A percentile compares a stretch with the other conserved stretches of the same genome.
Conservation (phyloP, 2,329 filamentous ascomycete species). For the Mycocentrospora acerina region DNA sequence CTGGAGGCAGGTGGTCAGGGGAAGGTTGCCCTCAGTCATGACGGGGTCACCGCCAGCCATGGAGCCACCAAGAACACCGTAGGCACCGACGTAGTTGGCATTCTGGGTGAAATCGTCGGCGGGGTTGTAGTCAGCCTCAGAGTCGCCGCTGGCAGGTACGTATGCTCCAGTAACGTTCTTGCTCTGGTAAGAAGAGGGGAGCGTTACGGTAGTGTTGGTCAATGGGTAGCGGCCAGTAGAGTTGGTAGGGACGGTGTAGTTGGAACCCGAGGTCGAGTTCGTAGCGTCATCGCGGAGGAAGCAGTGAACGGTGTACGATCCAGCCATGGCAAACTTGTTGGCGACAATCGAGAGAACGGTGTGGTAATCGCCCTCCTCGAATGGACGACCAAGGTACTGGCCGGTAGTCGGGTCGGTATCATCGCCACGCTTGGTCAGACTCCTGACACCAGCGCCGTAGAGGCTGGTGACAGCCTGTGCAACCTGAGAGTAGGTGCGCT, state of each 20-base stretch:
- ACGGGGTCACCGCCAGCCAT: constrained; percentile 30
- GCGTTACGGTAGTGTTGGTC: constrained; percentile 20
- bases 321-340: constrained; percentile 37
- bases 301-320: constrained; percentile 41
- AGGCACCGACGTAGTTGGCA: constrained; percentile 37
- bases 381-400: constrained; percentile 34
- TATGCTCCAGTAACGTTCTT: too few relatives aligned
- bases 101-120: constrained; percentile 29
- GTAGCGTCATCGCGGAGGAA: constrained; percentile 33
- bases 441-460: constrained; percentile 45
- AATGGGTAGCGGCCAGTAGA: constrained; percentile 14
- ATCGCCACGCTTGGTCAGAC: constrained; percentile 24
- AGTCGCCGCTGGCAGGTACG: constrained; percentile 11
- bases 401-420: constrained; percentile 13
- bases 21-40: constrained; percentile 35
- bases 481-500: constrained; percentile 23
- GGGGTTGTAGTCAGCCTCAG: constrained; percentile 26
- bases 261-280: constrained; percentile 29
- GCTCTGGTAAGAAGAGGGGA: constrained; percentile 11
- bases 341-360: constrained; percentile 35
- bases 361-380: constrained; percentile 40
- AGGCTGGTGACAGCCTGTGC: constrained; percentile 29
- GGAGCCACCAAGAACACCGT: constrained; percentile 33
- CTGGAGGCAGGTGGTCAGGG: constrained; percentile 38
- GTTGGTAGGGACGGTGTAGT: constrained; percentile 13